Base-by-base conservation (phyloP, 1,139 yeast genomes). In the Chernovozyma sophiae-reginae region DNA sequence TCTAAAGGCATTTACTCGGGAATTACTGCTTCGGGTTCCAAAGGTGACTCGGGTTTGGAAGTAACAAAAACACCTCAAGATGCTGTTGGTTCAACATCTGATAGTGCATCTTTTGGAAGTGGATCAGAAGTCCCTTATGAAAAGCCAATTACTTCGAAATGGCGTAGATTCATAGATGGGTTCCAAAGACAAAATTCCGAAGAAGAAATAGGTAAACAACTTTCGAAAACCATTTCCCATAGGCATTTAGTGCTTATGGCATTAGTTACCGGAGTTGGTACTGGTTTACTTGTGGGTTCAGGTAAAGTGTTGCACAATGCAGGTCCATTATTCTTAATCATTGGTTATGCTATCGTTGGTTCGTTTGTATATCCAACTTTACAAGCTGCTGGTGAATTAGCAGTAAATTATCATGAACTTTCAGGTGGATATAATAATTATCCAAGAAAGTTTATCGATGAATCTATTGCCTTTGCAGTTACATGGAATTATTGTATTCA, bases 401-500 rank as follows among this genome's bases (percentile, higher is more conserved):
- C 71, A 12, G 69, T 65, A 32, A 65, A 62, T 39, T 65, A 62
- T 43, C 51, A 63, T 25, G 60, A 59, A 27, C 58, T 65, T 41
- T 61, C 68, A 17, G 72, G 72, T 36, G 72, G 72, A 13, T 65
- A 60, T 51, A 64, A 65, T 43, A 60, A 60, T 43, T 65, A 65
- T 45, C 67, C 68, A 30, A 49, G 67, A 35, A 59, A 55, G 46
- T 65, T 65, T 43, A 49, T 65, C 34, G 71, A 65, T 38, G 68
- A 61, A 35, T 54, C 63, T 13, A 44, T 64, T 37, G 67, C 67
- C 5, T 65, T 64, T 48, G 69, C 71, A 15, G 58, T 65, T 40
- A 60, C 67, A 23, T 64, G 71, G 71, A 65, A 65, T 47, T 65
- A 65, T 46, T 62, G 68, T 53, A 60, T 65, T 35, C 70, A 64